Evolutionary conservation across 805 yeast species (phyloP), one percentile per base, ranked within the genome.

Genomic region (Schwanniomyces occidentalis): DNA sequence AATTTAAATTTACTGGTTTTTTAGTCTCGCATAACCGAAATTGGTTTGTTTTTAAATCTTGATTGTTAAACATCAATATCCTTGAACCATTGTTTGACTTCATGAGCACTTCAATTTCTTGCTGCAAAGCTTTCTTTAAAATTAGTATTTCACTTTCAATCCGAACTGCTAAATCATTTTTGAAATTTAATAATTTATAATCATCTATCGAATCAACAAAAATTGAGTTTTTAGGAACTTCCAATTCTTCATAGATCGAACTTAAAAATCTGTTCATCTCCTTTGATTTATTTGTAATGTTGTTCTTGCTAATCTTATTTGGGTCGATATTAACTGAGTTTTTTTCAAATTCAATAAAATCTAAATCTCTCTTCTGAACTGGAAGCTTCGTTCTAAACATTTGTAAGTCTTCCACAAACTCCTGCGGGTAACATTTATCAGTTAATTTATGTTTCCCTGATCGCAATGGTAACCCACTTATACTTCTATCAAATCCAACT

Each of bases 401-500:
- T 34, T 49, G 54, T 22, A 65, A 42, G 40, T 68, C 74, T 29
- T 59, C 61, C 8, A 68, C 51, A 27, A 68, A 58, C 46, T 68
- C 74, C 30, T 53, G 56, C 2, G 74, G 73, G 24, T 54, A 58
- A 7, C 44, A 41, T 12, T 36, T 38, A 14, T 48, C 51, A 10
- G 42, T 33, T 23, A 48, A 37, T 10, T 50, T 54, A 21, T 53
- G 53, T 27, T 53, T 51, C 6, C 57, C 58, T 6, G 41, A 35
- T 14, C 57, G 42, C 19, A 67, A 40, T 2, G 74, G 74, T 18
- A 64, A 48, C 2, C 74, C 74, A 17, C 60, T 49, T 19, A 65
- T 43, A 16, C 62, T 51, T 31, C 61, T 49, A 45, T 68, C 74
- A 44, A 65, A 65, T 4, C 74, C 74, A 3, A 64, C 48, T 6